Evolutionary conservation across 768 basidiomycete genomes (phyloP), one percentile per base, ranked within the genome.

Genomic region (Pisolithus microcarpus): DNA sequence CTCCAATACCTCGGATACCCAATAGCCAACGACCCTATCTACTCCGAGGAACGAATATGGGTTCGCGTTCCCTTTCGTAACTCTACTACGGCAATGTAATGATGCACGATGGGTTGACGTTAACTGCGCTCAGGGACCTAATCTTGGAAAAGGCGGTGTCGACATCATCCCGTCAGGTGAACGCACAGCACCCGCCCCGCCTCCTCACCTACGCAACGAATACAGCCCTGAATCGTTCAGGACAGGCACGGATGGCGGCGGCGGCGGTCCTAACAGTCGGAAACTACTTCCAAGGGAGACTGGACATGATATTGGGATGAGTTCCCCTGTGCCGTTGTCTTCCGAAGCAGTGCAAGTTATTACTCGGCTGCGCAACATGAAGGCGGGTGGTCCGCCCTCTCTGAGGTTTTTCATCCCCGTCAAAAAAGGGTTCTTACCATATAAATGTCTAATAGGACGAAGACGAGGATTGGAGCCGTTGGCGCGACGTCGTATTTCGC

Each of bases 1-100:
- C 78, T 99, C 3, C 96, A 98, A 68, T 97, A 79, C 67, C 80
- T 99, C 51, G 96, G 95, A 1, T 73, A 89, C 62, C 87, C 96
- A 0, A 92, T 99, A 55, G 89, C 91, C 10, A 98, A 99, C 63
- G 96, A 98, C 58, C 90, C 93, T 2, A 78, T 98, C 3, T 99
- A 99, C 67, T 85, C 87, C 16, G 86, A 87, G 52, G 71, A 73
- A 31, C 77, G 75, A 38, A 88, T 89, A 47, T 91, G 88, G 88
- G 88, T 82, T 58, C 31, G 70, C 63, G 21, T 46, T 40, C 16
- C 21, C 13, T 8, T 52, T 19, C 19, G 16, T 8, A 28, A n/a
- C 43, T 47, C 19, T 18, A n/a, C 2, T 49, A 34, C n/a, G n/a
- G n/a, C n/a, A n/a, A n/a, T n/a, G n/a, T n/a, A 34, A 28, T 5